Evolutionary conservation across 208 protist species (phyloP).

Genomic region (Herpetomonas tarakana): DNA sequence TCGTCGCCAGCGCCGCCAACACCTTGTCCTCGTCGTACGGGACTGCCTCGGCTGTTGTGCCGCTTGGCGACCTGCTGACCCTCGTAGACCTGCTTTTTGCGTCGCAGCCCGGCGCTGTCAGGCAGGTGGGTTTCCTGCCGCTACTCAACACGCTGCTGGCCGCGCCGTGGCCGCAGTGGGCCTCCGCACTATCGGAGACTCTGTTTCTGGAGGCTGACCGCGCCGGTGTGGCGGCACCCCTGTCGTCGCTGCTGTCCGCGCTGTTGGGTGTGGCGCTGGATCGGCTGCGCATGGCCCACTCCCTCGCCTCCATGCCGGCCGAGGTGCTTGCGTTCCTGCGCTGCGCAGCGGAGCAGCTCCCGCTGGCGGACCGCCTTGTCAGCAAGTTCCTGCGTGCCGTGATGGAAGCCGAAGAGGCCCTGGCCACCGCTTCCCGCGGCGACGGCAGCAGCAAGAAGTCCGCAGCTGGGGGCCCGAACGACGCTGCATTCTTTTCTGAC

Average conservation of each 20-base stretch:
- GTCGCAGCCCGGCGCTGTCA: conserved; percentile 47
- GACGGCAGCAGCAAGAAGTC: conserved; percentile 2
- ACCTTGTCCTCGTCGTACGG: neutral
- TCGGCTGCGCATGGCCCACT: conserved; percentile 38
- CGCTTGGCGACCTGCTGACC: conserved; percentile 51
- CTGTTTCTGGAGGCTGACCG: conserved; percentile 16
- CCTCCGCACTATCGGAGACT: conserved; percentile 17
- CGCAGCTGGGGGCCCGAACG: neutral
- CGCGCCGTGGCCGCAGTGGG: conserved; percentile 59
- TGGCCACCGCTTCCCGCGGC: neutral
- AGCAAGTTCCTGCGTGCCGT: conserved; percentile 36
- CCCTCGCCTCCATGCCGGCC: conserved; percentile 44
- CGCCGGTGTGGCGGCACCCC: conserved; percentile 12
- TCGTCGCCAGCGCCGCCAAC: neutral
- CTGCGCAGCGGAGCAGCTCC: conserved; percentile 56
- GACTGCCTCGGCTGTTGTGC: conserved; percentile 18
- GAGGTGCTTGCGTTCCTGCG: conserved; percentile 65
- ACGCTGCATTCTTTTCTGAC: conserved; percentile 16
- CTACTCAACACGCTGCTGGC: conserved; percentile 46
- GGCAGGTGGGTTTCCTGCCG: conserved; percentile 45
- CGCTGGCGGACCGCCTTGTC: conserved; percentile 49
- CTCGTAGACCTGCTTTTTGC: conserved; percentile 61
- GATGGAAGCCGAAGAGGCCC: conserved; percentile 23
- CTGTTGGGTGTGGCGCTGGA: conserved; percentile 22
- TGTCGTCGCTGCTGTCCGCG: conserved; percentile 15